Evolutionary conservation across 495 filamentous ascomycete genomes (phyloP).

Genomic region (Pyronema omphalodes): DNA sequence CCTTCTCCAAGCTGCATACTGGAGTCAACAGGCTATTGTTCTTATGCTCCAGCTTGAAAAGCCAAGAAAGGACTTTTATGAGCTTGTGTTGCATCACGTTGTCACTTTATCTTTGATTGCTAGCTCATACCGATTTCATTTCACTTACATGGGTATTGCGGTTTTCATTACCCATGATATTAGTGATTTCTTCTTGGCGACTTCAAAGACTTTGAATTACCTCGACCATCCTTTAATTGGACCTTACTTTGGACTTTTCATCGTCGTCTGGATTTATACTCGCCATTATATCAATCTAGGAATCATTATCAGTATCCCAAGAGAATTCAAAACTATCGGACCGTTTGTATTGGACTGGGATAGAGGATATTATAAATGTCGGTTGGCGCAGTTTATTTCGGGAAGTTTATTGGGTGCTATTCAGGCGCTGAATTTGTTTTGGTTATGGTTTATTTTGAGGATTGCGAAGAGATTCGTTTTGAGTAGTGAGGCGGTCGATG

Average conservation of each 20-base stretch:
- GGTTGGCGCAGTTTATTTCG: conserved; percentile 55
- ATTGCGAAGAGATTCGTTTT: conserved; percentile 45
- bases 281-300: conserved; percentile 80
- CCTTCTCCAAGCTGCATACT: conserved; percentile 85
- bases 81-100: conserved; percentile 86
- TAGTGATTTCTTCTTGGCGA: conserved; percentile 94
- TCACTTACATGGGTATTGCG: conserved; percentile 90
- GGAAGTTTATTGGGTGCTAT: conserved; percentile 49
- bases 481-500: conserved; percentile 29
- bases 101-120: conserved; percentile 77
- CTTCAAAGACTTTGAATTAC: conserved; percentile 89
- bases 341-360: conserved; percentile 79
- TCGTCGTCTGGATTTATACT: conserved; percentile 73
- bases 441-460: conserved; percentile 64
- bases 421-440: conserved; percentile 72
- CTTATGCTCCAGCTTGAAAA: conserved; percentile 80
- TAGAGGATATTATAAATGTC: conserved; percentile 66
- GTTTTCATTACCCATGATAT: conserved; percentile 96
- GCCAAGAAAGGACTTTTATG: conserved; percentile 88
- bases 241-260: conserved; percentile 74
- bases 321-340: conserved; percentile 74
- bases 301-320: conserved; percentile 71
- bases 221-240: conserved; percentile 55
- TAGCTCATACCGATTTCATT: conserved; percentile 90
- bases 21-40: conserved; percentile 89